phyloP scores from a whole-genome alignment of 148 eudicot genomes.

The Polygonum maritimum region DNA sequence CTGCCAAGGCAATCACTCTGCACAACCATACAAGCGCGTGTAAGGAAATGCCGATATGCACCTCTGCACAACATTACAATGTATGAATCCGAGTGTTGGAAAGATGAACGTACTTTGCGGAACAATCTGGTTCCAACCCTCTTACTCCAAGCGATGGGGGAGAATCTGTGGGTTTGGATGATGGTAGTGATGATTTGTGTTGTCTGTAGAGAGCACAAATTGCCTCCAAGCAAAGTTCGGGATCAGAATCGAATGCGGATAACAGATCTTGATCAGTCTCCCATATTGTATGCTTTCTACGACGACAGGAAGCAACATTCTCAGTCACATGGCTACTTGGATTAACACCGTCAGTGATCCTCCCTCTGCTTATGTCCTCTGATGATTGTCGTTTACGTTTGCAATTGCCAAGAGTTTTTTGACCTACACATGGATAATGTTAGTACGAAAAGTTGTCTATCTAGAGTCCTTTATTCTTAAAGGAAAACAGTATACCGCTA shows the following conservation, averaged over 20 bases:
- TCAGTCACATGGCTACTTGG: slow-evolving; percentile 10
- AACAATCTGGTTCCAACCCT: no score
- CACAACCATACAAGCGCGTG: not conserved
- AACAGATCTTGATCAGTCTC: slow-evolving; percentile 23
- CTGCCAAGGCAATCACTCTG: not conserved
- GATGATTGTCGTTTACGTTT: not conserved
- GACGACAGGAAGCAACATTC: not conserved
- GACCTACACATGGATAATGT: not conserved
- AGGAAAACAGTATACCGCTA: no score
- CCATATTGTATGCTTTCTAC: slow-evolving; percentile 11
- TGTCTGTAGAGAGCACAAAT: slow-evolving; percentile 43
- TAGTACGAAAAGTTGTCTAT: not conserved
- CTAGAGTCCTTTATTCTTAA: not conserved
- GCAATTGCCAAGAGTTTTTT: not conserved
- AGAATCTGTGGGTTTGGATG: not conserved
- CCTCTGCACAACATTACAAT: not conserved
- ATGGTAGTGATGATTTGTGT: not conserved
- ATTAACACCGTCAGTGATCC: not conserved
- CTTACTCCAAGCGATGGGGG: not conserved
- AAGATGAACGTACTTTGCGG: not conserved
- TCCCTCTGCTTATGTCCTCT: not conserved
- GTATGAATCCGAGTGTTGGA: not conserved
- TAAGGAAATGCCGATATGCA: not conserved
- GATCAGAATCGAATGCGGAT: slow-evolving; percentile 18
- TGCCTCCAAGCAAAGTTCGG: slow-evolving; percentile 39